Conservation (phyloP, 768 basidiomycete genomes). For the Cubamyces lactineus region DNA sequence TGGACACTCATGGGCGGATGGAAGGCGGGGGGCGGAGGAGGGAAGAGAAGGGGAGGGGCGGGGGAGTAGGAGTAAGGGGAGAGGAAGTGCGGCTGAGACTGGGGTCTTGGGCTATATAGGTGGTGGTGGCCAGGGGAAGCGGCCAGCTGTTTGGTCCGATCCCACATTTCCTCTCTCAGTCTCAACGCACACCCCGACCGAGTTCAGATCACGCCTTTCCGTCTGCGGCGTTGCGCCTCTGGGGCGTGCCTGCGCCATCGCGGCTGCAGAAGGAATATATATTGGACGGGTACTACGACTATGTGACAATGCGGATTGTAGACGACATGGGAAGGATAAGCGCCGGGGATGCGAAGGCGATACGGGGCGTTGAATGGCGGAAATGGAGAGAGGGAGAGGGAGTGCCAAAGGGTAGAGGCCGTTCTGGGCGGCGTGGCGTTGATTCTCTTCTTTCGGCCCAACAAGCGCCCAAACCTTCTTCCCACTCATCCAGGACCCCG, state of each 20-base stretch:
- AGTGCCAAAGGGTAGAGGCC: slow-evolving; percentile 11
- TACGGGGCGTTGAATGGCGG: slow-evolving; percentile 25
- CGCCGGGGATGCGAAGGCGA: slow-evolving; percentile 11
- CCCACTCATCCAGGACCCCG: slow-evolving; percentile 34
- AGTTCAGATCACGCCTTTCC: slow-evolving; percentile 12
- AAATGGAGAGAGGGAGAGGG: slow-evolving; percentile 19
- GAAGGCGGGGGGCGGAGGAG: slow-evolving; percentile 18
- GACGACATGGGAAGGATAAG: neutral
- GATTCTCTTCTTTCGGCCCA: slow-evolving; percentile 32
- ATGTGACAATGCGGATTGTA: neutral
- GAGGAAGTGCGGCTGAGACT: slow-evolving; percentile 16
- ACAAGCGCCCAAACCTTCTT: slow-evolving; percentile 33
- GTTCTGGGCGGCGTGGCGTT: slow-evolving; percentile 34
- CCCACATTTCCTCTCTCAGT: slow-evolving; percentile 26
- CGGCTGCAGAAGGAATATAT: neutral
- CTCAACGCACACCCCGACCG: slow-evolving; percentile 15
- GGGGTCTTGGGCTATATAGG: slow-evolving; percentile 27
- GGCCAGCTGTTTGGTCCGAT: slow-evolving; percentile 34
- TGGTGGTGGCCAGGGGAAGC: slow-evolving; percentile 29
- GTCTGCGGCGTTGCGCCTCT: neutral
- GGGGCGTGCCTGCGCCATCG: neutral
- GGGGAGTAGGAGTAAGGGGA: slow-evolving; percentile 30
- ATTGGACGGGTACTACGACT: neutral
- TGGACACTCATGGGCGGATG: slow-evolving; percentile 26
- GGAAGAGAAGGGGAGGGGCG: slow-evolving; percentile 19